Conservation (phyloP, 176 grass and related monocot genomes). For the Ensete ventricosum region DNA sequence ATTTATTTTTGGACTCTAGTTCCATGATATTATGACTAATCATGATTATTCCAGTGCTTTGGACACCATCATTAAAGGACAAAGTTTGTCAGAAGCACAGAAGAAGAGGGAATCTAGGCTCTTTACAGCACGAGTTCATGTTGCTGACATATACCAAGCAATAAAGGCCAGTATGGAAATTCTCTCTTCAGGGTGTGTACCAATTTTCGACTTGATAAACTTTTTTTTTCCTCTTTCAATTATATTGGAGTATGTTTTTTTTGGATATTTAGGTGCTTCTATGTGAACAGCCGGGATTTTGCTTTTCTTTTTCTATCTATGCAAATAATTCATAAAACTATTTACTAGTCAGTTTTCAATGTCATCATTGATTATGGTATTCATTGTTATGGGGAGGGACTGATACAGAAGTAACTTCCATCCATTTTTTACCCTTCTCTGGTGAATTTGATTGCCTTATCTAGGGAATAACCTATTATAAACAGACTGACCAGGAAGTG, state of each 20-base stretch:
- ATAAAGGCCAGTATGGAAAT: conserved; percentile 51
- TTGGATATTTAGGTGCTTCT: neutral
- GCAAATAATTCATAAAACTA: too few relatives aligned
- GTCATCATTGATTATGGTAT: too few relatives aligned
- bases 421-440: too few relatives aligned
- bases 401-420: neutral
- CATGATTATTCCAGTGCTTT: conserved; percentile 51
- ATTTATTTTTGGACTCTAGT: neutral
- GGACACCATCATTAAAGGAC: conserved; percentile 64
- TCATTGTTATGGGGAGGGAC: too few relatives aligned
- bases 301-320: too few relatives aligned
- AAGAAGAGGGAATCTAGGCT: conserved; percentile 58
- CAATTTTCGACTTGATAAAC: neutral
- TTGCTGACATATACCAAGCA: conserved; percentile 72
- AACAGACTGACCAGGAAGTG: too few relatives aligned
- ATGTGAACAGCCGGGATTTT: neutral
- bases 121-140: conserved; percentile 62
- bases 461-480: too few relatives aligned
- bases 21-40: neutral
- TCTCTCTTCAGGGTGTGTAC: conserved; percentile 39
- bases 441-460: too few relatives aligned
- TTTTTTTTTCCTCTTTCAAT: neutral
- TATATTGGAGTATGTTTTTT: neutral
- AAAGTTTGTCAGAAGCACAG: conserved; percentile 48
- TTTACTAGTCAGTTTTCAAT: too few relatives aligned